Evolutionary conservation across 2,329 filamentous ascomycete genomes (phyloP).

Genomic region (Xylariaceae sp.): DNA sequence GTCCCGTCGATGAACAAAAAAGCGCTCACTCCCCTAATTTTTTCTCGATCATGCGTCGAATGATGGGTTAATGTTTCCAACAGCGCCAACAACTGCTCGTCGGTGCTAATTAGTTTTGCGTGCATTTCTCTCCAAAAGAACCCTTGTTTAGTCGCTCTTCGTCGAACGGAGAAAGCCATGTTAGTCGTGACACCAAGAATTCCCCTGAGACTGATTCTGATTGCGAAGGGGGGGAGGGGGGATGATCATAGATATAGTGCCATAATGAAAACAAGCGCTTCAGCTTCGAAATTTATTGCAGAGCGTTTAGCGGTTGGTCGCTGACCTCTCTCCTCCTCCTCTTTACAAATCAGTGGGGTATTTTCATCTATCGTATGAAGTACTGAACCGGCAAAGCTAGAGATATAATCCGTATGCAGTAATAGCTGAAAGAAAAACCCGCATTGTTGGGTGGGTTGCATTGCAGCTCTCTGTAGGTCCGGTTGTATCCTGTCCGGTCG

Average conservation of each 20-base stretch:
- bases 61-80: neutral
- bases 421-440: slow-evolving; percentile 9
- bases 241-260: slow-evolving; percentile 2
- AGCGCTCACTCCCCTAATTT: neutral
- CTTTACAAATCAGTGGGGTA: neutral
- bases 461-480: slow-evolving; percentile 10
- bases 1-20: neutral
- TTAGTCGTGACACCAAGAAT: neutral
- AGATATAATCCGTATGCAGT: neutral
- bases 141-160: neutral
- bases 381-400: slow-evolving; percentile 2
- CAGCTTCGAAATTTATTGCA: neutral
- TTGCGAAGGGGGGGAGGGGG: neutral
- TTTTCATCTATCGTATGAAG: neutral
- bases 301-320: neutral
- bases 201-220: neutral
- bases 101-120: neutral
- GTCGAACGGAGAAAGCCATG: neutral
- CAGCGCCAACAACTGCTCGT: neutral
- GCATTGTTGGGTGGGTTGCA: slow-evolving; percentile 10
- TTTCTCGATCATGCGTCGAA: neutral
- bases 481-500: neutral
- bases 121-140: neutral
- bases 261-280: neutral
- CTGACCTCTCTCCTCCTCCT: neutral